These are phyloP conservation scores for Dianthus caryophyllus DNA, from an alignment of 148 eudicot genomes.

Conservation along the genomic window DNA sequence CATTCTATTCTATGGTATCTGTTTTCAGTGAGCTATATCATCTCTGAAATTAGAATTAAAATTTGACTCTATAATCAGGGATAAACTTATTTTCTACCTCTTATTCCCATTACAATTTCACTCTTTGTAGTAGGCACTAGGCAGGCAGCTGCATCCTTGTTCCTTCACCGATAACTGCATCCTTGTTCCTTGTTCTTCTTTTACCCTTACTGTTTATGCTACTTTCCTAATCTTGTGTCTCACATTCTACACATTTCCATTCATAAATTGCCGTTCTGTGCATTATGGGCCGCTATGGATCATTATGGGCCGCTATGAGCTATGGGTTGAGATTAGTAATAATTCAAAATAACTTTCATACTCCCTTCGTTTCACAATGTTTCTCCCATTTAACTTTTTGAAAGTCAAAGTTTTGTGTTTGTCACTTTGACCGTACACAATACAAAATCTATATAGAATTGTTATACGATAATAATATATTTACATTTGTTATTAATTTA, in stretches of 20 bases:
- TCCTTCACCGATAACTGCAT: constrained; percentile 23
- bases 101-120: background rate
- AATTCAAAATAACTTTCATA: too few relatives aligned
- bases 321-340: too few relatives aligned
- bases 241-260: constrained; percentile 15
- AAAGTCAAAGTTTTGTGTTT: too few relatives aligned
- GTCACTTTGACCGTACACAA: too few relatives aligned
- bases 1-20: constrained; percentile 17
- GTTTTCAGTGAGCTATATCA: constrained; percentile 27
- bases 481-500: too few relatives aligned
- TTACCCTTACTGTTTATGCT: constrained; percentile 8
- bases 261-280: too few relatives aligned
- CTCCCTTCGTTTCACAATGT: too few relatives aligned
- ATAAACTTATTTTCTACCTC: constrained; percentile 10
- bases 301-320: too few relatives aligned
- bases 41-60: constrained; percentile 21
- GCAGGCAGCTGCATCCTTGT: constrained; percentile 10
- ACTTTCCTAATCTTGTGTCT: constrained; percentile 23
- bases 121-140: constrained; percentile 3
- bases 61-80: constrained; percentile 4
- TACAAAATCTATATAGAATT: too few relatives aligned
- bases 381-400: too few relatives aligned
- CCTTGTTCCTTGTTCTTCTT: constrained; percentile 19
- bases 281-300: too few relatives aligned
- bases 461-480: too few relatives aligned